Percentiles rank a stretch among this genome's conserved stretches.
Conservation (phyloP, 225 moss, liverwort and hornwort species). For the Pseudisothecium myosuroides region DNA sequence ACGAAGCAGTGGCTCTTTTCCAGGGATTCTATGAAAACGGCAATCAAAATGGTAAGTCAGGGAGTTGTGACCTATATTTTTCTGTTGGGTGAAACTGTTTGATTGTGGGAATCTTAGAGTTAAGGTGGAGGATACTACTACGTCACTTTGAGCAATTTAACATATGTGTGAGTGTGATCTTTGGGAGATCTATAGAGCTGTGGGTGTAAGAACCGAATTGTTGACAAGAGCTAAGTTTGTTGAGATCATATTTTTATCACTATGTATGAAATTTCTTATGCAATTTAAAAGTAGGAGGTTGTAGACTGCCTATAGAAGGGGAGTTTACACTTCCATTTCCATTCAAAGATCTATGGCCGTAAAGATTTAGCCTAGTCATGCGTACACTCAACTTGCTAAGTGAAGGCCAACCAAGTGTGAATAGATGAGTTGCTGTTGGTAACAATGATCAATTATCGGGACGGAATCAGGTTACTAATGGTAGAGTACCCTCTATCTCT, state of each 20-base stretch:
- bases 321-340: neutral
- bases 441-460: neutral
- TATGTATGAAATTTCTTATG: neutral
- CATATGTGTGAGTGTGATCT: neutral
- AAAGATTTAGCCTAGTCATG: neutral
- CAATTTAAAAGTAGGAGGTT: neutral
- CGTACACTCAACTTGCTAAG: neutral
- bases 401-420: neutral
- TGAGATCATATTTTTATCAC: neutral
- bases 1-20: slow-evolving; percentile 75
- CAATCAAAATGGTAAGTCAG: slow-evolving; percentile 64
- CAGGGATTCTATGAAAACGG: slow-evolving; percentile 88
- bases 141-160: neutral
- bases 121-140: neutral
- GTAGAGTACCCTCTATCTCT: neutral
- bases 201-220: neutral
- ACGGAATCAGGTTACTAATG: neutral
- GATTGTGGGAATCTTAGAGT: neutral
- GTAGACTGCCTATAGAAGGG: neutral
- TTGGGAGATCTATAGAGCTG: neutral
- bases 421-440: neutral
- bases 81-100: neutral
- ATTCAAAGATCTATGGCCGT: neutral
- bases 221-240: neutral
- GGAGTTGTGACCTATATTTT: neutral